Percentiles rank a stretch among this genome's conserved stretches.
Conservation (phyloP, 768 basidiomycete species). For the Pisolithus orientalis region DNA sequence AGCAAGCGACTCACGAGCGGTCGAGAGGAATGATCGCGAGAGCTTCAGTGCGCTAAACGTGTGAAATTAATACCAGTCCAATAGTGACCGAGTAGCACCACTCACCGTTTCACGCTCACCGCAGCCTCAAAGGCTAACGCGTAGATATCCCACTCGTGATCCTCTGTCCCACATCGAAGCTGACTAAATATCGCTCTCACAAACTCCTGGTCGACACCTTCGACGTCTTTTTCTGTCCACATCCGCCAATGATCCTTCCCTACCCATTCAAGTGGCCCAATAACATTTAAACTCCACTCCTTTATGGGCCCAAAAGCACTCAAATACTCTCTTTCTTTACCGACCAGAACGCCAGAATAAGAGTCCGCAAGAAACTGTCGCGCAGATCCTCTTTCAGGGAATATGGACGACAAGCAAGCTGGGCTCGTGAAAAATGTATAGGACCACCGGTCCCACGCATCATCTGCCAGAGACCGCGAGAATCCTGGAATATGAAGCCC, state of each 20-base stretch:
- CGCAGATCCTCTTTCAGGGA: slow-evolving; percentile 36
- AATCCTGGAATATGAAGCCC: slow-evolving; percentile 73
- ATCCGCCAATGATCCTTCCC: slow-evolving; percentile 29
- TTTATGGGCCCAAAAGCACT: slow-evolving; percentile 63
- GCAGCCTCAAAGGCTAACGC: slow-evolving; percentile 65
- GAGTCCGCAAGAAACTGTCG: slow-evolving; percentile 47
- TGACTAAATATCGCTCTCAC: slow-evolving; percentile 56
- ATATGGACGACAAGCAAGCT: slow-evolving; percentile 43
- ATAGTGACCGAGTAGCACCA: slow-evolving; percentile 19
- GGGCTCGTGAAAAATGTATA: slow-evolving; percentile 39
- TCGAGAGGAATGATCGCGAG: slow-evolving; percentile 58
- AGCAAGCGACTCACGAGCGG: slow-evolving; percentile 46
- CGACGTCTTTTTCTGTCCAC: slow-evolving; percentile 47
- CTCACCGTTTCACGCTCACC: slow-evolving; percentile 48
- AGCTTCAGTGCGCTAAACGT: slow-evolving; percentile 55
- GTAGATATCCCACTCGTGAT: slow-evolving; percentile 61
- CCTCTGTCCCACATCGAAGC: slow-evolving; percentile 41
- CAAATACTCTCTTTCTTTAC: slow-evolving; percentile 56
- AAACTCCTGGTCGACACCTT: slow-evolving; percentile 42
- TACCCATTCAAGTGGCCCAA: slow-evolving; percentile 49
- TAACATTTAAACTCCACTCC: slow-evolving; percentile 51
- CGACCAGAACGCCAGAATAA: slow-evolving; percentile 59
- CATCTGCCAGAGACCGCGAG: slow-evolving; percentile 32
- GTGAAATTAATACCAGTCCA: slow-evolving; percentile 6
- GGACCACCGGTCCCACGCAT: slow-evolving; percentile 62